Evolutionary conservation across 179 eudicot genomes (phyloP).

Genomic region (Monotropa hypopitys): DNA sequence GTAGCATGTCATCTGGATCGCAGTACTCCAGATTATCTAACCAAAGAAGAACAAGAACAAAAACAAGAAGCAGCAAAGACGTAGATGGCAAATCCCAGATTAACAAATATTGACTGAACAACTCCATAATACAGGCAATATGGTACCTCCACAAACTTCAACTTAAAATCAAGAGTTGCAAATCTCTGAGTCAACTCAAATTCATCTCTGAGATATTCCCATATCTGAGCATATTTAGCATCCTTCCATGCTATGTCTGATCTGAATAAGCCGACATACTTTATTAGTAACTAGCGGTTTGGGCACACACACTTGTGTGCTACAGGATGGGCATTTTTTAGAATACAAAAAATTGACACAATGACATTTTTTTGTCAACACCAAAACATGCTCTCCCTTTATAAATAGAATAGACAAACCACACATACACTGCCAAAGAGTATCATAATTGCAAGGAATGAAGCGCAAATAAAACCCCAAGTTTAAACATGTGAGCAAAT

Average conservation of each 20-base stretch:
- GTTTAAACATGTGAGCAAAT: not conserved
- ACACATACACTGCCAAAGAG: not conserved
- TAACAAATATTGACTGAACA: not conserved
- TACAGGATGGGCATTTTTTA: too few species aligned
- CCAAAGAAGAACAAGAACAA: not conserved
- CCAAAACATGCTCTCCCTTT: too few species aligned
- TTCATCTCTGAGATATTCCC: constrained; percentile 95
- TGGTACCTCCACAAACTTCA: constrained; percentile 90
- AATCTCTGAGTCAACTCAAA: constrained; percentile 95
- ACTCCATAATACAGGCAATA: not conserved
- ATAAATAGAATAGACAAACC: too few species aligned
- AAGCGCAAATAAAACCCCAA: not conserved
- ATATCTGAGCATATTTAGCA: constrained; percentile 94
- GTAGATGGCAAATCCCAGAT: not conserved
- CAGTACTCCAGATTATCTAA: not conserved
- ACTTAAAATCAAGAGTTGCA: constrained; percentile 87
- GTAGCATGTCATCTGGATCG: not conserved
- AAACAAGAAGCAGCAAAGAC: not conserved
- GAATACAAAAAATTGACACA: too few species aligned
- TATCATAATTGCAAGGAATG: not conserved
- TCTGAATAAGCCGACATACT: constrained; percentile 28
- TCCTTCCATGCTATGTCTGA: constrained; percentile 98
- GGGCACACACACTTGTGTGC: too few species aligned
- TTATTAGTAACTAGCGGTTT: constrained; percentile 7
- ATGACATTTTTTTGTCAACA: too few species aligned